Conservation (phyloP, 257 asterid species). For the Gynochthodes officinalis region DNA sequence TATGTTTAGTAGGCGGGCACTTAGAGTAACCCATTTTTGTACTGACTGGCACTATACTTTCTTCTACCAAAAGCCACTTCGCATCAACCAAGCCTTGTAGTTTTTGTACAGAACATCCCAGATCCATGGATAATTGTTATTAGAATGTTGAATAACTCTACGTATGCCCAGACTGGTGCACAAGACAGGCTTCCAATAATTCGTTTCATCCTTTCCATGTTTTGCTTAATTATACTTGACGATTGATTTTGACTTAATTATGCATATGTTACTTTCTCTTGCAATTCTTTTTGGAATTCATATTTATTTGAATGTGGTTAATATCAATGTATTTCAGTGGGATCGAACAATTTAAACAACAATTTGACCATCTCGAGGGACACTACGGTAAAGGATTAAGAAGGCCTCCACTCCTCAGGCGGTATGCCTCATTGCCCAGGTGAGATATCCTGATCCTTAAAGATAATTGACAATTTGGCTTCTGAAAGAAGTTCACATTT, state of each 20-base stretch:
- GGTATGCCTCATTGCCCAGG: slow-evolving; percentile 95
- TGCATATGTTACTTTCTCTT: neutral
- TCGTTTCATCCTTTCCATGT: neutral
- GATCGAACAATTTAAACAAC: slow-evolving; percentile 84
- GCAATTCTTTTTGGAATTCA: neutral
- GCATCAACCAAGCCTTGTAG: neutral
- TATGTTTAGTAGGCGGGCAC: neutral
- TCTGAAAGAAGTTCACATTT: neutral
- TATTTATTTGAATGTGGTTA: neutral
- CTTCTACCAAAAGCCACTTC: too few relatives aligned
- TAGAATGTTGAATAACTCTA: neutral
- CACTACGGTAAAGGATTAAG: slow-evolving; percentile 53
- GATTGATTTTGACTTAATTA: neutral
- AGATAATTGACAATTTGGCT: neutral
- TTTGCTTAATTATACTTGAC: neutral
- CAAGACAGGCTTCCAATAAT: neutral
- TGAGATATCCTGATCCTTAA: slow-evolving; percentile 20
- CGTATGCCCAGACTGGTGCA: neutral
- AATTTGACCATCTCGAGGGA: slow-evolving; percentile 81
- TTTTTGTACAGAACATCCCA: neutral
- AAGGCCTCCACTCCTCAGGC: slow-evolving; percentile 60
- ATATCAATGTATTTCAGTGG: slow-evolving; percentile 48
- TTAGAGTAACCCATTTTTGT: neutral
- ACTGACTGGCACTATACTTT: neutral
- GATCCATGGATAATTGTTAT: neutral